Evolutionary conservation across 306 rosid genomes (phyloP).

Genomic region (Prunus fruticosa): DNA sequence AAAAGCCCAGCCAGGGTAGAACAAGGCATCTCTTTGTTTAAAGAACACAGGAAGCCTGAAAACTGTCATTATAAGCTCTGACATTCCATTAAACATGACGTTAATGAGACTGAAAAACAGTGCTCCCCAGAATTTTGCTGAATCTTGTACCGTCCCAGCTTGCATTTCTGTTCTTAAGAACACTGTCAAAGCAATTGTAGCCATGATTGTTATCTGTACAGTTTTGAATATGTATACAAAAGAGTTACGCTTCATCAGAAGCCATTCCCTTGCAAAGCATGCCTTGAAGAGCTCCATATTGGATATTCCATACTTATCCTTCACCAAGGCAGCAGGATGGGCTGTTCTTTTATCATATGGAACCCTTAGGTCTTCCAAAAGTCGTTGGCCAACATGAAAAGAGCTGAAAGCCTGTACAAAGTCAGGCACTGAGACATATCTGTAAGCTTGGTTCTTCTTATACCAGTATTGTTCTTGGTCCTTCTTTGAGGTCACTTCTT

Average conservation of each 20-base stretch:
- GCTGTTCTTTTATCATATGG: conserved; percentile 44
- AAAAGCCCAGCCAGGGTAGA: conserved; percentile 32
- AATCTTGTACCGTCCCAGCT: conserved; percentile 19
- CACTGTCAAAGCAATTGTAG: conserved; percentile 45
- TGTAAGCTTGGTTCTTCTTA: conserved; percentile 43
- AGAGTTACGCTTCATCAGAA: conserved; percentile 58
- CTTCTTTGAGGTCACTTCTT: conserved; percentile 61
- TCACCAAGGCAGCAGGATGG: conserved; percentile 62
- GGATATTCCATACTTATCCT: conserved; percentile 42
- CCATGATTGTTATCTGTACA: conserved; percentile 41
- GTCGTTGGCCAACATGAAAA: conserved; percentile 47
- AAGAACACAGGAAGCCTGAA: conserved; percentile 32
- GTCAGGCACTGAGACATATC: conserved; percentile 47
- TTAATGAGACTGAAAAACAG: conserved; percentile 44
- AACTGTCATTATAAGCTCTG: conserved; percentile 24
- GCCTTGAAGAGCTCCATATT: conserved; percentile 48
- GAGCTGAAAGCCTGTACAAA: conserved; percentile 41
- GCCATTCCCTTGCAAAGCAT: conserved; percentile 59
- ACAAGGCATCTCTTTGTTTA: conserved; percentile 29
- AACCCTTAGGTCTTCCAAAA: conserved; percentile 33
- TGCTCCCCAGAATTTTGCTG: conserved; percentile 47
- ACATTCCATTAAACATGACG: conserved; percentile 41
- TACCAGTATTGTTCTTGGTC: conserved; percentile 77
- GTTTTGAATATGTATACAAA: conserved; percentile 60
- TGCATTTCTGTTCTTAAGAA: conserved; percentile 56